Base-by-base conservation (phyloP, 768 basidiomycete genomes). In the Tulasnella calospora region DNA sequence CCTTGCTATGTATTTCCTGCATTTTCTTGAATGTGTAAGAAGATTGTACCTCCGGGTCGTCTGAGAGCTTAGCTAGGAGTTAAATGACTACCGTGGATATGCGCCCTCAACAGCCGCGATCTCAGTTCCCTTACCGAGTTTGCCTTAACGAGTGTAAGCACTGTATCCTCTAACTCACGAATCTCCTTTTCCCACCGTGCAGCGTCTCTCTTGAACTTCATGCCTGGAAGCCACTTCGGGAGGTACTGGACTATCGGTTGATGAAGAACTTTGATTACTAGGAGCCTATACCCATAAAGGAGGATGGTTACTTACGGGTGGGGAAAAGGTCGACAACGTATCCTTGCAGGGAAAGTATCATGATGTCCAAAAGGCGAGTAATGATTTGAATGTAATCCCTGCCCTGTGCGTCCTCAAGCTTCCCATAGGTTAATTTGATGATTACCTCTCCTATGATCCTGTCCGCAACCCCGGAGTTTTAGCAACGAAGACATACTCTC, bases 191-290 rank as follows among this genome's bases (percentile, higher is more conserved):
- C 35, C 61, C 61, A 67, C 33, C 13, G 8, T 10, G 33, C 51
- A 55, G 73, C 75, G 21, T 57, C 55, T 13, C 55, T 27, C 57
- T 76, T 51, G 35, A 76, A 76, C 23, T 44, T 19, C 35, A 57
- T 57, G 30, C 75, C 75, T 6, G 75, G 75, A 17, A 76, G 57
- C 75, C 75, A 76, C 23, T 23, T 57, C 2, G 75, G 75, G 33
- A 76, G 33, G 23, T 76, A 40, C 69, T n/a, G 27, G 21, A 76
- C 75, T 76, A 36, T 17, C 3, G 38, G 5, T 46, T 23, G 23
- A 35, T n/a, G 8, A 17, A 10, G 17, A 15, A 21, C 35, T 30
- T 10, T 9, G 6, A 4, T 4, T 15, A 35, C 3, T 15, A 35
- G 0, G 33, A 35, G n/a, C n/a, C 10, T 5, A 7, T 0, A 12